Evolutionary conservation across 176 grass and related monocot genomes (phyloP).

Genomic region (Poa annua): DNA sequence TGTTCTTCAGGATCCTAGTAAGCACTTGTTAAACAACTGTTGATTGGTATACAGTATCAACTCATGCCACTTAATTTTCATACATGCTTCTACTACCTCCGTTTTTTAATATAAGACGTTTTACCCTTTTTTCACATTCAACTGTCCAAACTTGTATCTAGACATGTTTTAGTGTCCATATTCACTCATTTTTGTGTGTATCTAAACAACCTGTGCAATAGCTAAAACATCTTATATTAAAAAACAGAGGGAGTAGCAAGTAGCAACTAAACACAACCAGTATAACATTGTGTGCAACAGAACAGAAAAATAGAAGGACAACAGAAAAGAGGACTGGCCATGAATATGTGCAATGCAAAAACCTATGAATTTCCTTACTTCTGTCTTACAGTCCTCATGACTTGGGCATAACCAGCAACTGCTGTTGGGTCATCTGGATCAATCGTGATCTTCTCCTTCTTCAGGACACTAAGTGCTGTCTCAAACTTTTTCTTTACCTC

Average conservation of each 20-base stretch:
- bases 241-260: neutral
- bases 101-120: too few species aligned
- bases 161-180: too few species aligned
- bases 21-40: neutral
- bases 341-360: neutral
- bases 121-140: too few species aligned
- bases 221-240: too few species aligned
- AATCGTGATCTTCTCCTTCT: constrained; percentile 97
- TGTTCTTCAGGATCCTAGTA: neutral
- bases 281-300: neutral
- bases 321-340: neutral
- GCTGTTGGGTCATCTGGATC: constrained; percentile 82
- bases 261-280: neutral
- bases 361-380: constrained; percentile 61
- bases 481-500: constrained; percentile 97
- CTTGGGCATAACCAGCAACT: constrained; percentile 71
- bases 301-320: neutral
- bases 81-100: neutral
- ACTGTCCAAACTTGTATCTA: too few species aligned
- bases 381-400: constrained; percentile 86
- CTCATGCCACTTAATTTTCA: neutral
- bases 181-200: too few species aligned
- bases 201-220: too few species aligned
- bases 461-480: constrained; percentile 71
- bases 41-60: neutral